phyloP scores from a whole-genome alignment of 495 filamentous ascomycete species.

The Tuber borchii region DNA sequence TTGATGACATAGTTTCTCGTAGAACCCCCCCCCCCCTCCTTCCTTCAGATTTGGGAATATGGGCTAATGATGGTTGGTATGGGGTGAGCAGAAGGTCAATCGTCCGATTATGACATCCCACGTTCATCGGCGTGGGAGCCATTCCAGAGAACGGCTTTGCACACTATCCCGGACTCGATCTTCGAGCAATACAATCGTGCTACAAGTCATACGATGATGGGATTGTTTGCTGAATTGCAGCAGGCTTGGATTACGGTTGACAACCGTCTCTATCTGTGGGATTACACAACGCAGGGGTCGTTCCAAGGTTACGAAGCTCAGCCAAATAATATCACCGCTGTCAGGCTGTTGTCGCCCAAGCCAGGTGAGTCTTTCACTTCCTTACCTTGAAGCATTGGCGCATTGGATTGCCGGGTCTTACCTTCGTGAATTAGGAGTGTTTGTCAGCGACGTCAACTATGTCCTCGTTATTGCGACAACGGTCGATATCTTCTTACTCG shows the following conservation, averaged over 20 bases:
- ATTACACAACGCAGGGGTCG: slow-evolving; percentile 59
- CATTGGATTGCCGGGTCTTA: neutral
- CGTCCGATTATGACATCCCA: slow-evolving; percentile 79
- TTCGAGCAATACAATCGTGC: slow-evolving; percentile 83
- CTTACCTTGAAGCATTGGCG: neutral
- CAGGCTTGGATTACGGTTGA: slow-evolving; percentile 96
- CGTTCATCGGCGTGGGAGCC: slow-evolving; percentile 69
- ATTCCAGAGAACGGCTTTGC: slow-evolving; percentile 72
- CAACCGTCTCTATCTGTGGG: slow-evolving; percentile 93
- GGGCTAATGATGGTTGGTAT: neutral
- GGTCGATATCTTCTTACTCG: slow-evolving; percentile 73
- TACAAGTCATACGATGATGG: slow-evolving; percentile 78
- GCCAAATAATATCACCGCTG: slow-evolving; percentile 72
- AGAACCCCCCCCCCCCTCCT: slow-evolving; percentile 45
- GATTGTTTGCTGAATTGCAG: slow-evolving; percentile 82
- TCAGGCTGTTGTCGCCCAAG: slow-evolving; percentile 73
- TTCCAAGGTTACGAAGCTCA: slow-evolving; percentile 75
- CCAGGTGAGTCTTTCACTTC: slow-evolving; percentile 27
- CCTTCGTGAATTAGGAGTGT: slow-evolving; percentile 57
- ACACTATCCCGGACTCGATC: slow-evolving; percentile 79
- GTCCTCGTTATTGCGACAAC: slow-evolving; percentile 83
- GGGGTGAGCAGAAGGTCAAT: slow-evolving; percentile 61
- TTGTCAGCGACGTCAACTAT: slow-evolving; percentile 74
- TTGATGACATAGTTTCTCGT: slow-evolving; percentile 88
- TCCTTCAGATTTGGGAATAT: slow-evolving; percentile 7